These are phyloP conservation scores for Cicer cuneatum DNA, from an alignment of 306 rosid species.

Conservation along the genomic window DNA sequence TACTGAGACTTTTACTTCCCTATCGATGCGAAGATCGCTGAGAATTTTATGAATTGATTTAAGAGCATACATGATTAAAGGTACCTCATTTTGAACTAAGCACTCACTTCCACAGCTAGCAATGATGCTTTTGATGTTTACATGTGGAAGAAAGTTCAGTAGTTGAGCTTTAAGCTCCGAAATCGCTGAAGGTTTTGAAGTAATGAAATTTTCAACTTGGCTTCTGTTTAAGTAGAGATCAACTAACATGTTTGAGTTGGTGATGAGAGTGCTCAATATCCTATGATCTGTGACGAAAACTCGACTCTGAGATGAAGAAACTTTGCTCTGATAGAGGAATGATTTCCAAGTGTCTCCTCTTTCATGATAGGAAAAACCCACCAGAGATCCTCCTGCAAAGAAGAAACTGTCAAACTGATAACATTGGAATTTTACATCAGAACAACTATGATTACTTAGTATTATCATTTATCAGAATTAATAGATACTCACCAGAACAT, in stretches of 20 bases:
- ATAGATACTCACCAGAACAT: slow-evolving; percentile 69
- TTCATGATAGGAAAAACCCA: slow-evolving; percentile 60
- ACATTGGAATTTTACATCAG: neutral
- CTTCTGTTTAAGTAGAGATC: slow-evolving; percentile 63
- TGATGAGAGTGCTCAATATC: slow-evolving; percentile 49
- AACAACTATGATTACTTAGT: slow-evolving; percentile 6
- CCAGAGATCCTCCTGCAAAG: slow-evolving; percentile 66
- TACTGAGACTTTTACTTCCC: slow-evolving; percentile 57
- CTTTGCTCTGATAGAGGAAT: slow-evolving; percentile 53
- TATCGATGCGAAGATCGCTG: slow-evolving; percentile 39
- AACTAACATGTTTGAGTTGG: slow-evolving; percentile 50
- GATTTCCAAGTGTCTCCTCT: slow-evolving; percentile 44
- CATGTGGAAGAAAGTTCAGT: slow-evolving; percentile 47
- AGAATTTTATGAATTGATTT: slow-evolving; percentile 56
- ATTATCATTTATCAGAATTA: slow-evolving; percentile 1
- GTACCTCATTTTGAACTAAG: slow-evolving; percentile 45
- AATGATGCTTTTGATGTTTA: slow-evolving; percentile 54
- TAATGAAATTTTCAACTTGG: slow-evolving; percentile 44
- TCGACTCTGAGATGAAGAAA: slow-evolving; percentile 58
- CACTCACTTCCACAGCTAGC: slow-evolving; percentile 50
- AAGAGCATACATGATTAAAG: slow-evolving; percentile 49
- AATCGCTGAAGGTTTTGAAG: slow-evolving; percentile 36
- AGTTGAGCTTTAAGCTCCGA: slow-evolving; percentile 56
- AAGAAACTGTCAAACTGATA: neutral
- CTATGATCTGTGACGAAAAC: slow-evolving; percentile 55